Evolutionary conservation across 2,329 filamentous ascomycete genomes (phyloP), one percentile per base, ranked within the genome.

Genomic region (Fusarium sp.): DNA sequence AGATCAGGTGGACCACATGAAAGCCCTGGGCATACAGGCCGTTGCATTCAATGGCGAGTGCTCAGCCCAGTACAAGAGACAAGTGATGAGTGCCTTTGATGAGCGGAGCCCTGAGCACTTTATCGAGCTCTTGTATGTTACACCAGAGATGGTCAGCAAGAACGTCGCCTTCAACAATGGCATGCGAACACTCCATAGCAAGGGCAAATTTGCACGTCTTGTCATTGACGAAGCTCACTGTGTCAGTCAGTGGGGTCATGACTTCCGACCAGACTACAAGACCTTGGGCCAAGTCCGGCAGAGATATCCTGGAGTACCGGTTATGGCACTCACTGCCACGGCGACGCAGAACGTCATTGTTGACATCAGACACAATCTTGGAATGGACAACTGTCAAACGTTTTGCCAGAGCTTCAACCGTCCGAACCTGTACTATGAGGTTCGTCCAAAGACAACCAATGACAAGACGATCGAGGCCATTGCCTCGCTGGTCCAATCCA

Each of bases 171-270:
- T 98, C 82, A 85, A 91, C 67, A 88, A 87, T 61, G 89, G 87
- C 4, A 87, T 99, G 72, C 84, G 90, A 61, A 86, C 86, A 3
- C 86, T 99, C n/a, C 89, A 98, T 81, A 83, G 83, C 16, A 91
- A 91, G 60, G 86, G 88, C 5, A 94, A 92, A 77, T 90, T 99
- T 62, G 96, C 97, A 18, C 91, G 97, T 29, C 91, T 99, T 58
- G 97, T 99, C 63, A 97, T 99, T 72, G 97, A 99, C 77, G 97
- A 99, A 84, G 97, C 97, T n/a, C 97, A 99, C 82, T 99, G 97
- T 82, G 96, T 99, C 29, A 98, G 97, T 82, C 95, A 99, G 86
- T 99, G 97, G 97, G 97, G 97, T 1, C 97, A 99, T 77, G 97
- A 99, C 82, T 99, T 99, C 81, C 91, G 97, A 54, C 96, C 95